Evolutionary conservation across 805 yeast species (phyloP).

Genomic region (Ogataea methylovora): DNA sequence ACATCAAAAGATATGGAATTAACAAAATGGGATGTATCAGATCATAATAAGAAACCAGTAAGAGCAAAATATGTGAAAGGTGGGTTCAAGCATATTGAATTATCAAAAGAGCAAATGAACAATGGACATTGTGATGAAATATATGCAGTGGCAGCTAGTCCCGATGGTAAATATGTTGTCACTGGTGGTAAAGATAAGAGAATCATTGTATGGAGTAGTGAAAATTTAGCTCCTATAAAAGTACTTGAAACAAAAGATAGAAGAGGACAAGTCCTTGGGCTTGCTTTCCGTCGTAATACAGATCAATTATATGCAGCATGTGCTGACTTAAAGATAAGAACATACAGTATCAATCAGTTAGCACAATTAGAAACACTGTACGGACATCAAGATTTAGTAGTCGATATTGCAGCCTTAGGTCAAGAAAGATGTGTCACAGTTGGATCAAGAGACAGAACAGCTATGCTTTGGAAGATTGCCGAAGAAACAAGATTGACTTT

Average conservation of each 20-base stretch:
- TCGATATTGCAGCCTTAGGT: slow-evolving; percentile 71
- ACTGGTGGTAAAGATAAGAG: slow-evolving; percentile 87
- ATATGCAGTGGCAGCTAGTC: slow-evolving; percentile 70
- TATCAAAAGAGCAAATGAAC: slow-evolving; percentile 41
- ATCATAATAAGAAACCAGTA: slow-evolving; percentile 49
- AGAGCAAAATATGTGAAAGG: slow-evolving; percentile 61
- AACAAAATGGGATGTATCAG: slow-evolving; percentile 70
- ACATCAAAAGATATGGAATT: slow-evolving; percentile 76
- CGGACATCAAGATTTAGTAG: slow-evolving; percentile 91
- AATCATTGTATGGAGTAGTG: slow-evolving; percentile 80
- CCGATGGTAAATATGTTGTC: slow-evolving; percentile 82
- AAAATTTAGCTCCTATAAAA: slow-evolving; percentile 65
- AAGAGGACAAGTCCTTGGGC: slow-evolving; percentile 62
- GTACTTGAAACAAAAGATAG: slow-evolving; percentile 70
- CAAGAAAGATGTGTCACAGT: slow-evolving; percentile 94
- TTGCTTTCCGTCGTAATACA: slow-evolving; percentile 70
- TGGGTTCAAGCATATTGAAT: slow-evolving; percentile 38
- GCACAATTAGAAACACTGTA: slow-evolving; percentile 86
- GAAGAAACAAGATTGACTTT: slow-evolving; percentile 93
- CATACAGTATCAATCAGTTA: slow-evolving; percentile 76
- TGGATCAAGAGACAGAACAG: slow-evolving; percentile 91
- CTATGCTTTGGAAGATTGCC: slow-evolving; percentile 92
- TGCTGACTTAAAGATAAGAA: slow-evolving; percentile 84
- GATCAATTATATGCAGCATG: slow-evolving; percentile 90
- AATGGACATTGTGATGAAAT: slow-evolving; percentile 78